Evolutionary conservation across 768 basidiomycete genomes (phyloP), one percentile per base, ranked within the genome.

Genomic region (Cystofilobasidium bisporidii): DNA sequence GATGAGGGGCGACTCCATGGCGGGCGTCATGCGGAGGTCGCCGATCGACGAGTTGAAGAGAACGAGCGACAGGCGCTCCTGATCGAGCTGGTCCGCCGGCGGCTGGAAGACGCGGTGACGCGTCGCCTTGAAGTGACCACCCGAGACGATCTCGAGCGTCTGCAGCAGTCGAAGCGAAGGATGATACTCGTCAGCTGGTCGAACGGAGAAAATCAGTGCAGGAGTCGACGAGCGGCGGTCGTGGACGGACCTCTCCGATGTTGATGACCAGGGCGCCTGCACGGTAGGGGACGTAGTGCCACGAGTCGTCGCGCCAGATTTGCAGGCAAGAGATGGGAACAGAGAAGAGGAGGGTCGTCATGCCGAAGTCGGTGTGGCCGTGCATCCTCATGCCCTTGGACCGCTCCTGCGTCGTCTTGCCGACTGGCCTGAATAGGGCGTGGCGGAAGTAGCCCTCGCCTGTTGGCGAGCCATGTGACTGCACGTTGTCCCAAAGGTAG

Each of bases 1-100:
- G 50, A 76, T 72, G 28, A 76, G 64, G 18, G 75, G 75, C 5
- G 75, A 76, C 11, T 58, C 74, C 22, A 30, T 45, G 41, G 68
- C 68, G 8, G 68, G 68, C 8, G 68, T 69, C 68, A 69, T 69
- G 22, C 68, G 53, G 12, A 69, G 47, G 24, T 69, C 43, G 8
- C 68, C 68, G 20, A 69, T 55, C 0, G 63, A 64, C 11, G 68
- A 69, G 59, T 69, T 69, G 63, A 69, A 69, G 33, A 69, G 68
- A 5, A 69, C 68, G 11, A 69, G 43, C 2, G 63, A 64, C 4
- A 69, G 63, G 4, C 68, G 24, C 63, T 69, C 68, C 33, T 58
- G 24, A 36, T 69, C 53, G 24, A 69, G 53, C 58, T 30, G 50
- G 53, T 48, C 61, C 3, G 47, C 61, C n/a, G 61, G 61, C 32